Base-by-base conservation (phyloP, 1,284 basidiomycete species). In the Phellopilus nigrolimitatus region DNA sequence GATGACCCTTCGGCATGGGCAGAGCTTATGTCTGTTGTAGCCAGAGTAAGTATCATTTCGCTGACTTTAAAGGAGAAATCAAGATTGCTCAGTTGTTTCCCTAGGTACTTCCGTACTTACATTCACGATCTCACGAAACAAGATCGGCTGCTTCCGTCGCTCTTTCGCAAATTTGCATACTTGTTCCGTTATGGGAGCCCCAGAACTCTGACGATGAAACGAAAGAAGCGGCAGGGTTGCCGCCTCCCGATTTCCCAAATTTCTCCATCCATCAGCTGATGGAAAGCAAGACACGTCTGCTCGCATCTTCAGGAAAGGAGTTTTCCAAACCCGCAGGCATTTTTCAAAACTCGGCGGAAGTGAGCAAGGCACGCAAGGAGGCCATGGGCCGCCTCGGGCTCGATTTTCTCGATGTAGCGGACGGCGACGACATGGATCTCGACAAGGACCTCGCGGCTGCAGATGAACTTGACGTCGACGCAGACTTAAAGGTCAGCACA, bases 301-400 rank as follows among this genome's bases (percentile, higher is more conserved):
- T 95, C 1, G 86, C 91, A 0, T 94, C 91, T 0, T 91, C 90
- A 0, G 91, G 92, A 2, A 91, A 88, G 60, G 91, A 95, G 66
- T 95, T 91, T 59, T 65, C 71, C 17, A 88, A 82, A 60, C 85
- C 84, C 1, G 66, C 77, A 3, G 82, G 80, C 7, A 83, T 87
- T 51, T 73, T 88, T 38, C 75, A 83, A 7, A 86, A 77, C 53
- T 71, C 83, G 1, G 73, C 78, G 24, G 88, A 90, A 62, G 84
- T 91, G 4, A 85, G 84, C 64, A 86, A 86, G 53, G 88, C 88
- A 1, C 79, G 88, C 12, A 88, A 84, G 65, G 86, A 90, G 65
- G 81, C 88, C 44, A 85, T 91, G 86, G 76, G 80, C 44, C 76
- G 91, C 24, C 73, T 94, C 28, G 87, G 90, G 31, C 76, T 93